A percentile compares a stretch with the other conserved stretches of the same genome.
Evolutionary conservation across 352 stramenopile genomes (phyloP).

Genomic region (Globisporangium middletonii): DNA sequence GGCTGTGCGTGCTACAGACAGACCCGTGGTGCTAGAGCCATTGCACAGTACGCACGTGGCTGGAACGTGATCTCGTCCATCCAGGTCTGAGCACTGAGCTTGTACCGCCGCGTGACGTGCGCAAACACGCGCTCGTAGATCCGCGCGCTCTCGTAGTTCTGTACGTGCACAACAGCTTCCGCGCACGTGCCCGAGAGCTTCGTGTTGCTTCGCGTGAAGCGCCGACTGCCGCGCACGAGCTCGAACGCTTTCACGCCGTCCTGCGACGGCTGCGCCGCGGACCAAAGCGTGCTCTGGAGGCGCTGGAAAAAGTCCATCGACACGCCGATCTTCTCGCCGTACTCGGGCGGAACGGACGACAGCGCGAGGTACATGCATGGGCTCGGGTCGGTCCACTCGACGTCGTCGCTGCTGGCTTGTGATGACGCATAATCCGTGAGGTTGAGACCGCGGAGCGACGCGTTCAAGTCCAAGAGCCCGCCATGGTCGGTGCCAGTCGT

Average conservation of each 20-base stretch:
- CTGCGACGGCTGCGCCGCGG: conserved; percentile 7
- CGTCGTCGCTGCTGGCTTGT: conserved; percentile 8
- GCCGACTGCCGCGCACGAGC: conserved; percentile 21
- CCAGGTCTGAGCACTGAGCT: conserved; percentile 50
- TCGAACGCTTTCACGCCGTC: conserved; percentile 34
- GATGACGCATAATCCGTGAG: conserved; percentile 16
- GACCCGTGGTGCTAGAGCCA: background rate
- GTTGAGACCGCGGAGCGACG: conserved; percentile 24
- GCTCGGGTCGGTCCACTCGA: conserved; percentile 14
- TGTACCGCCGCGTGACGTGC: conserved; percentile 28
- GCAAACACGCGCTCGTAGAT: conserved; percentile 53
- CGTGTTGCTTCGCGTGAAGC: conserved; percentile 54
- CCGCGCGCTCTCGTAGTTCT: conserved; percentile 41
- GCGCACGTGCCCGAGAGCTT: conserved; percentile 33
- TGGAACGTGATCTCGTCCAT: conserved; percentile 40
- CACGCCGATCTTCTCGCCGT: conserved; percentile 47
- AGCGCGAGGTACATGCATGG: conserved; percentile 32
- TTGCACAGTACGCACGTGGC: conserved; percentile 9
- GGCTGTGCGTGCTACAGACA: background rate
- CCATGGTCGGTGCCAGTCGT: conserved; percentile 4
- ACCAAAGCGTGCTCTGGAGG: conserved; percentile 53
- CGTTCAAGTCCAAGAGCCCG: conserved; percentile 22
- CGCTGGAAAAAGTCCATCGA: conserved; percentile 63
- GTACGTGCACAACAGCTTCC: conserved; percentile 27
- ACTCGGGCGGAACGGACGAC: conserved; percentile 30